phyloP scores from a whole-genome alignment of 2,329 filamentous ascomycete genomes.

The Stemphylium lycopersici region DNA sequence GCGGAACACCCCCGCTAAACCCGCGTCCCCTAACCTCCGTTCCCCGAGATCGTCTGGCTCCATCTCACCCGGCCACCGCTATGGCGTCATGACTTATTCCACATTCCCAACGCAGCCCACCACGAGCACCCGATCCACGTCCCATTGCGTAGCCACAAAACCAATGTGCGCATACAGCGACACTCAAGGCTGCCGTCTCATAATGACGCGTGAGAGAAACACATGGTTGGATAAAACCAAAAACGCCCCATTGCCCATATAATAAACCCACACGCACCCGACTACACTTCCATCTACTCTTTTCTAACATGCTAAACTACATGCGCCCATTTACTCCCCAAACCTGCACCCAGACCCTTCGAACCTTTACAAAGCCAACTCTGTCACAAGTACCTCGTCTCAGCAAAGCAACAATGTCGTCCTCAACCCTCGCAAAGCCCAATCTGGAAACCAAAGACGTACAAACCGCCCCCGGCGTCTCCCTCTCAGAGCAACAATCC shows the following conservation, averaged over 20 bases:
- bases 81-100: constrained; percentile 38
- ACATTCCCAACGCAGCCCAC: constrained; percentile 1
- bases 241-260: background rate
- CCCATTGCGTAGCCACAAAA: background rate
- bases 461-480: constrained; percentile 58
- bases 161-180: background rate
- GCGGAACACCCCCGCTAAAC: background rate
- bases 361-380: constrained; percentile 24
- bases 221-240: constrained; percentile 14
- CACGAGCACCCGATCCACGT: constrained; percentile 1
- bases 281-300: background rate
- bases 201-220: constrained; percentile 18
- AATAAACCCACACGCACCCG: constrained; percentile 3
- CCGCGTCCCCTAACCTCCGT: background rate
- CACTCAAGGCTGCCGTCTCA: background rate
- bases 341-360: constrained; percentile 21
- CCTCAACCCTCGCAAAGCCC: constrained; percentile 29
- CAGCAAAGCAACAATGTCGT: constrained; percentile 41
- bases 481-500: constrained; percentile 58
- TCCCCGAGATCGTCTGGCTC: constrained; percentile 14
- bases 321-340: constrained; percentile 24
- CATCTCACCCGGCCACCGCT: constrained; percentile 7
- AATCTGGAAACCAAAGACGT: constrained; percentile 63
- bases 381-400: constrained; percentile 17
- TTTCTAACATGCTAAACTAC: constrained; percentile 17